Percentiles rank a stretch among this genome's conserved stretches.
These are phyloP conservation scores for Colletotrichum musicola DNA, from an alignment of 2,329 filamentous ascomycete species.

Conservation along the genomic window DNA sequence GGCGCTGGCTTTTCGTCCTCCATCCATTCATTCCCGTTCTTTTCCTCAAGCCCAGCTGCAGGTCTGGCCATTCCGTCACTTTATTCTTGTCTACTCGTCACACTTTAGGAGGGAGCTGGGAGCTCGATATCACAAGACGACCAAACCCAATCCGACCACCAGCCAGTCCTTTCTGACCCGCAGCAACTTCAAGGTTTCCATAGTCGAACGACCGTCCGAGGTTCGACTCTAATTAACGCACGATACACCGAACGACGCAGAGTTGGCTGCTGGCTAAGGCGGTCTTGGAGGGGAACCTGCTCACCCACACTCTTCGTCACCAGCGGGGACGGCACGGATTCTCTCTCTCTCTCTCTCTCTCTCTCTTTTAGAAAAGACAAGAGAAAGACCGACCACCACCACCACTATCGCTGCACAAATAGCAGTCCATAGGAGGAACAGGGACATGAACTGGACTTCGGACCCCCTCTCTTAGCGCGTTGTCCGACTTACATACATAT, in stretches of 20 bases:
- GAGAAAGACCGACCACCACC: background rate
- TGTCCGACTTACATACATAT: conserved; percentile 34
- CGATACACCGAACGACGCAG: conserved; percentile 37
- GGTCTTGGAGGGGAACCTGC: conserved; percentile 22
- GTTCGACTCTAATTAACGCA: conserved; percentile 36
- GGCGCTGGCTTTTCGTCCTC: conserved; percentile 45
- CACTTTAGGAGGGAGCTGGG: conserved; percentile 10
- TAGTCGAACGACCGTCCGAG: conserved; percentile 37
- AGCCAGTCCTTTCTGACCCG: conserved; percentile 33
- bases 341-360: background rate
- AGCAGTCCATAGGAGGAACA: background rate
- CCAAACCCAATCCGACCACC: conserved; percentile 28
- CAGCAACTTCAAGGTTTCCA: conserved; percentile 8
- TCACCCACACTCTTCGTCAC: conserved; percentile 27
- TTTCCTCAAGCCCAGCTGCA: conserved; percentile 39
- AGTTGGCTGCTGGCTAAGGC: conserved; percentile 4
- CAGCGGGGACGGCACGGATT: conserved; percentile 10
- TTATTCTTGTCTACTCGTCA: conserved; percentile 20
- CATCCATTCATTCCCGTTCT: conserved; percentile 44
- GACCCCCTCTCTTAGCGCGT: conserved; percentile 28
- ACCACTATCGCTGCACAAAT: background rate
- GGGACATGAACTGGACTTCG: conserved; percentile 32
- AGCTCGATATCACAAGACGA: conserved; percentile 21
- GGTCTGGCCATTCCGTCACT: conserved; percentile 39
- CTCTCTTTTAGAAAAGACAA: background rate